Base-by-base conservation (phyloP, 352 stramenopile species). In the Elongisporangium anandrum region DNA sequence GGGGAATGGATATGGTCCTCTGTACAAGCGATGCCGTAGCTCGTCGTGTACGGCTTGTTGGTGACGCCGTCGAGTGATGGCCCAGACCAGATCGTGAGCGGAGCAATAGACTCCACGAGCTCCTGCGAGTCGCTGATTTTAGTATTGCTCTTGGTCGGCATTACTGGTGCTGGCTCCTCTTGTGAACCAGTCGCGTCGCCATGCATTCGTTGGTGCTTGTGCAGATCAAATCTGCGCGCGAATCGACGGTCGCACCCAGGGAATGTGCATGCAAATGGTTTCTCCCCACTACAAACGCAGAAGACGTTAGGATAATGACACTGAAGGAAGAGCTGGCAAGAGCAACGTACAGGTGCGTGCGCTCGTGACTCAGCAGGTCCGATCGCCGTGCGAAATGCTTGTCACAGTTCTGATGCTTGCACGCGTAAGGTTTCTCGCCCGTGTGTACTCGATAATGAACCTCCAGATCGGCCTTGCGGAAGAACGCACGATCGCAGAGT, bases 381-480 rank as follows among this genome's bases (percentile, higher is more conserved):
- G 81, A 92, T 13, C 85, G 78, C 41, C 83, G 77, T 8, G 80
- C 82, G 22, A 92, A 92, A 29, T 66, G 68, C 52, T 87, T 88
- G 58, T 63, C 71, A 51, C 82, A 92, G 8, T 72, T 57, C 15
- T 69, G 49, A 47, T 79, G 76, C 50, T 75, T 76, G 65, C 82
- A 92, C 15, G 59, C 54, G 52, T 88, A 90, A n/a, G 78, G 79
- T 60, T 92, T 92, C 65, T 91, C 81, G 38, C 80, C 82, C 20
- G 78, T 91, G 61, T 92, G 82, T 17, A 90, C 79, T 52, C 81
- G 78, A 47, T 82, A 77, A 61, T 92, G 82, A 17, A 88, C 79
- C 59, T 88, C 74, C 79, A 87, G 83, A 61, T 88, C 83, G 38
- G 81, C 83, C 63, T 91, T 92, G 23, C 79, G 77, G 49, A 88